Evolutionary conservation across 2,329 filamentous ascomycete species (phyloP).

Genomic region (Calonectria pteridis): DNA sequence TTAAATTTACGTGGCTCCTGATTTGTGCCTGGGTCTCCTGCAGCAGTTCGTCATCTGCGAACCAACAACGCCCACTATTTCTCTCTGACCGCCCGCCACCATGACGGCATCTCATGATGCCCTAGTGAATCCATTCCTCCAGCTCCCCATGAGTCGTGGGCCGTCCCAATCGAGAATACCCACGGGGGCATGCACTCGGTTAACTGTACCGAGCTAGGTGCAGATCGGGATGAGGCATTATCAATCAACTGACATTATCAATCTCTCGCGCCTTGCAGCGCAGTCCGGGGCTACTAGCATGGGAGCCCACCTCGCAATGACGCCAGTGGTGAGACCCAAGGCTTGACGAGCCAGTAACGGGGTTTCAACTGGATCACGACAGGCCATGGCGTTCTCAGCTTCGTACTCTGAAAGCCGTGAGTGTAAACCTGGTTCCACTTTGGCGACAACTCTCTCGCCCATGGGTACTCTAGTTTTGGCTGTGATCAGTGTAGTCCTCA

Average conservation of each 20-base stretch:
- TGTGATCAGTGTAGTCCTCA: constrained; percentile 10
- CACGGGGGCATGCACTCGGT: constrained; percentile 1
- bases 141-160: background rate
- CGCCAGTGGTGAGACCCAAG: constrained; percentile 33
- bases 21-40: background rate
- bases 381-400: constrained; percentile 4
- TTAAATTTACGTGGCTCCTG: background rate
- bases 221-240: constrained; percentile 40
- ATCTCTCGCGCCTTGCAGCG: constrained; percentile 32
- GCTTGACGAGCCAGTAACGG: constrained; percentile 9
- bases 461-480: background rate
- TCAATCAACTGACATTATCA: constrained; percentile 44
- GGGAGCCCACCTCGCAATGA: constrained; percentile 32
- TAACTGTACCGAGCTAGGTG: constrained; percentile 14
- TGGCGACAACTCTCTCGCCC: constrained; percentile 1
- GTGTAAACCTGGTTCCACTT: constrained; percentile 20
- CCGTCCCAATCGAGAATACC: background rate
- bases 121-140: background rate
- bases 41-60: constrained; percentile 8
- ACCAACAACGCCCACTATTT: background rate
- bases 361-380: background rate
- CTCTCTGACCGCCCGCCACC: background rate
- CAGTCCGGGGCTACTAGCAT: constrained; percentile 26
- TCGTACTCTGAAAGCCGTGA: constrained; percentile 15
- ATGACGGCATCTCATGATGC: background rate